Percentiles rank a stretch among this genome's conserved stretches.
phyloP scores from a whole-genome alignment of 495 filamentous ascomycete genomes.

The Neurospora discreta region DNA sequence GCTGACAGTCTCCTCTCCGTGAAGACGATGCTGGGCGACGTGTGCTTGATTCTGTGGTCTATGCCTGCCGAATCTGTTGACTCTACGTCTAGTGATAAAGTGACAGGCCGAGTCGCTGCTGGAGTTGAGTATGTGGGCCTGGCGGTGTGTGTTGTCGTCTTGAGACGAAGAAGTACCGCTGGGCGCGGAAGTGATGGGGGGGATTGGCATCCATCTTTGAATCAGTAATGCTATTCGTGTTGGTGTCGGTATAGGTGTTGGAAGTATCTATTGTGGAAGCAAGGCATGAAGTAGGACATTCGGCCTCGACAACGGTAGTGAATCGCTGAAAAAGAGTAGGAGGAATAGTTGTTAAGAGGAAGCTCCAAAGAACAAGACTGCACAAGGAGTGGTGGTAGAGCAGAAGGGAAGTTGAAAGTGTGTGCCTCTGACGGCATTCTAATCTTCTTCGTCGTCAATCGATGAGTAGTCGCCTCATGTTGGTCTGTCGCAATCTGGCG shows the following conservation, averaged over 20 bases:
- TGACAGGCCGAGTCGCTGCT: neutral
- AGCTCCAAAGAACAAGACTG: too few species aligned
- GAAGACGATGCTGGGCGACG: neutral
- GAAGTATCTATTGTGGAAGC: neutral
- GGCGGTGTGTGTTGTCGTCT: neutral
- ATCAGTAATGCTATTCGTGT: neutral
- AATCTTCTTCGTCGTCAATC: neutral
- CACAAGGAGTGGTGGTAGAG: neutral
- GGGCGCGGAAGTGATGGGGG: neutral
- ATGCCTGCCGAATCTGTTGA: neutral
- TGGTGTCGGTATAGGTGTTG: neutral
- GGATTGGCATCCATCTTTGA: neutral
- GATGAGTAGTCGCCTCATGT: neutral
- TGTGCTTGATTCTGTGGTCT: neutral
- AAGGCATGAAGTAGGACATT: neutral
- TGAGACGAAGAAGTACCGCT: neutral
- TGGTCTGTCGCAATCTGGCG: neutral
- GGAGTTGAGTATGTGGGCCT: neutral
- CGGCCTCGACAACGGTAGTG: neutral
- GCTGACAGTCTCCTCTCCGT: neutral
- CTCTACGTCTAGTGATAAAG: neutral
- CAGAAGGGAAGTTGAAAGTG: neutral
- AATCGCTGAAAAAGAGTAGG: neutral
- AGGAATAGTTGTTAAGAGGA: too few species aligned
- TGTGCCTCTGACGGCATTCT: neutral